These are phyloP conservation scores for Saccharomyces uvarum DNA, from an alignment of 1,139 yeast species.

Conservation along the genomic window DNA sequence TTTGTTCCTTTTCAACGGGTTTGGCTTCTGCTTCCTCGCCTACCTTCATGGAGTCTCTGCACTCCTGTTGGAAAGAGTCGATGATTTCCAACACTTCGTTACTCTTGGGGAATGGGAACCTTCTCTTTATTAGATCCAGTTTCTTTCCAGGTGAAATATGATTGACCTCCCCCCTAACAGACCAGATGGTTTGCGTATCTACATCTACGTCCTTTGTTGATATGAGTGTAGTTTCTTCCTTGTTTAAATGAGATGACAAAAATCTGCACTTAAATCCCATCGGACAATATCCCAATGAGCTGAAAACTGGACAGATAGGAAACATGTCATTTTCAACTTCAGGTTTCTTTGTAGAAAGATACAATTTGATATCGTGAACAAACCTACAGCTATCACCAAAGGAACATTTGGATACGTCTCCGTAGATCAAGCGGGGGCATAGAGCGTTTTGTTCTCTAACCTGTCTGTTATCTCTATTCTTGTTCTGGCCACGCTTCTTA, in stretches of 20 bases:
- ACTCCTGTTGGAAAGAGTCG: constrained; percentile 42
- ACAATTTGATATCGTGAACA: constrained; percentile 64
- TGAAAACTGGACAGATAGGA: constrained; percentile 76
- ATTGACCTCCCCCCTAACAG: constrained; percentile 56
- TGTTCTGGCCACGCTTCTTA: constrained; percentile 78
- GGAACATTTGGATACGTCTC: constrained; percentile 51
- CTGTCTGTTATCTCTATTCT: constrained; percentile 73
- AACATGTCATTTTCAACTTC: constrained; percentile 45
- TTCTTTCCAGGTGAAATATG: constrained; percentile 48
- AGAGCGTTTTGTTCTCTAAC: constrained; percentile 56
- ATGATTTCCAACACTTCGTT: constrained; percentile 48
- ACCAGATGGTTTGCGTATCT: constrained; percentile 20
- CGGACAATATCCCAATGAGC: constrained; percentile 82
- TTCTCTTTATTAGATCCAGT: constrained; percentile 53
- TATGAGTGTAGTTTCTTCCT: constrained; percentile 27
- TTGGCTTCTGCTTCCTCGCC: constrained; percentile 14
- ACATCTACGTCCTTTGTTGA: constrained; percentile 12
- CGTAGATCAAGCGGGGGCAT: constrained; percentile 51
- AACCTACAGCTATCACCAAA: constrained; percentile 73
- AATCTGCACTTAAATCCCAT: constrained; percentile 89
- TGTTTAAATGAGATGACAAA: constrained; percentile 64
- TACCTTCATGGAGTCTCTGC: constrained; percentile 27
- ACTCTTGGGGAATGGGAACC: constrained; percentile 49
- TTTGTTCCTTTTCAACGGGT: constrained; percentile 18
- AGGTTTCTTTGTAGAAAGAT: constrained; percentile 55